Evolutionary conservation across 495 filamentous ascomycete species (phyloP).

Genomic region (Barbatosphaeria neglecta): DNA sequence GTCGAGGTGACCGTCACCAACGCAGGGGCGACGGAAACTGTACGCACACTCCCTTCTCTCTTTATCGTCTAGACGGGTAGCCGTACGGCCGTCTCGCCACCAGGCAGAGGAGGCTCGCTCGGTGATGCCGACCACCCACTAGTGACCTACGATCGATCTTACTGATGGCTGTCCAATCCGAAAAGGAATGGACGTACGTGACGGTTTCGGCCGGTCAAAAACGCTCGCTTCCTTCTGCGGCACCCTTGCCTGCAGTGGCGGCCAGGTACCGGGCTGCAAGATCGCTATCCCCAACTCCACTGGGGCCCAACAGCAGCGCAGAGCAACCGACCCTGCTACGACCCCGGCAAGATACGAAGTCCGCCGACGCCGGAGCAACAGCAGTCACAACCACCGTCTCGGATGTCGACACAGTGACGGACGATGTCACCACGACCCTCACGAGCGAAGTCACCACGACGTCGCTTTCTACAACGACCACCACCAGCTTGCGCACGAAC

Average conservation of each 20-base stretch:
- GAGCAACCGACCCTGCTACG: neutral
- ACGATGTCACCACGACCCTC: slow-evolving; percentile 6
- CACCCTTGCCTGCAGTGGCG: neutral
- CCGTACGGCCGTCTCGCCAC: too few species aligned
- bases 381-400: slow-evolving; percentile 1
- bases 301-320: too few species aligned
- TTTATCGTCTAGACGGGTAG: too few species aligned
- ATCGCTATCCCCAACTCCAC: too few species aligned
- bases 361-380: neutral
- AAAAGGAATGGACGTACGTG: neutral
- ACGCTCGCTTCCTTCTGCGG: neutral
- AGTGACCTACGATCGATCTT: neutral
- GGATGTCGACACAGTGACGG: slow-evolving; percentile 13
- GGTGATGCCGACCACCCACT: too few species aligned
- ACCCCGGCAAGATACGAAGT: neutral
- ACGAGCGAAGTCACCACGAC: slow-evolving; percentile 8
- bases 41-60: neutral
- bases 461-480: slow-evolving; percentile 9
- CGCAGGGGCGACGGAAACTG: neutral
- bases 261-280: too few species aligned
- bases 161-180: neutral
- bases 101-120: too few species aligned
- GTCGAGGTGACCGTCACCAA: slow-evolving; percentile 9
- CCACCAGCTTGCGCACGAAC: slow-evolving; percentile 12
- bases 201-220: neutral